Percentiles rank a stretch among this genome's conserved stretches.
Conservation (phyloP, 1,139 yeast species). For the Geotrichum histeridarum region DNA sequence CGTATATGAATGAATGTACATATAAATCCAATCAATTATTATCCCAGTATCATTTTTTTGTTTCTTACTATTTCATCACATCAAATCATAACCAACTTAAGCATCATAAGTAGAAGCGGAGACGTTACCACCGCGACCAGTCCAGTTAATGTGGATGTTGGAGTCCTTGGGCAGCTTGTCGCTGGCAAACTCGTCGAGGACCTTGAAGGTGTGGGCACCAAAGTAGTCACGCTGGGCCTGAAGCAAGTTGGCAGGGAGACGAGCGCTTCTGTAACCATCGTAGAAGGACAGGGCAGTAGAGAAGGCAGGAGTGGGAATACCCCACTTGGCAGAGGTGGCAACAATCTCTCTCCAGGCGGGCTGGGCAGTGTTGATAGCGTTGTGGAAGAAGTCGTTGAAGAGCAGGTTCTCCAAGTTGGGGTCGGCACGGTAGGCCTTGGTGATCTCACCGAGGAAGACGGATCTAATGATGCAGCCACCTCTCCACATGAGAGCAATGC, state of each 20-base stretch:
- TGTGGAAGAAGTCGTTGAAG: conserved; percentile 90
- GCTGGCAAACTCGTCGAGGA: conserved; percentile 79
- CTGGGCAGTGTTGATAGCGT: conserved; percentile 92
- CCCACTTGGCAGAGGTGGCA: conserved; percentile 70
- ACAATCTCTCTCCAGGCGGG: conserved; percentile 90
- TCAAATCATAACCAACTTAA: conserved; percentile 39
- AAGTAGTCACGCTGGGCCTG: conserved; percentile 99
- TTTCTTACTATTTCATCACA: background rate
- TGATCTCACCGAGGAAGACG: conserved; percentile 94
- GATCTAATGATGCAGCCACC: conserved; percentile 99
- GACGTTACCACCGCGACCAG: conserved; percentile 97
- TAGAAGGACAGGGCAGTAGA: conserved; percentile 94
- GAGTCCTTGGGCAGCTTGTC: conserved; percentile 70
- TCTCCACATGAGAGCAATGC: conserved; percentile 99
- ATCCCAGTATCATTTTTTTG: background rate
- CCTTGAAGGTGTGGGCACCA: conserved; percentile 98
- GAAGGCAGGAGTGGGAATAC: conserved; percentile 97
- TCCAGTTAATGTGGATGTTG: conserved; percentile 97
- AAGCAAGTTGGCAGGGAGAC: conserved; percentile 93
- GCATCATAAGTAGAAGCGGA: conserved; percentile 94
- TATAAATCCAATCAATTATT: background rate
- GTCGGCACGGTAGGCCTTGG: conserved; percentile 89
- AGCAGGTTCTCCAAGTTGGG: conserved; percentile 92
- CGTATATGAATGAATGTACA: too few species aligned
- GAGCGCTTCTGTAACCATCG: conserved; percentile 96